Evolutionary conservation across 1,139 yeast species (phyloP).

Genomic region (Candida sojae): DNA sequence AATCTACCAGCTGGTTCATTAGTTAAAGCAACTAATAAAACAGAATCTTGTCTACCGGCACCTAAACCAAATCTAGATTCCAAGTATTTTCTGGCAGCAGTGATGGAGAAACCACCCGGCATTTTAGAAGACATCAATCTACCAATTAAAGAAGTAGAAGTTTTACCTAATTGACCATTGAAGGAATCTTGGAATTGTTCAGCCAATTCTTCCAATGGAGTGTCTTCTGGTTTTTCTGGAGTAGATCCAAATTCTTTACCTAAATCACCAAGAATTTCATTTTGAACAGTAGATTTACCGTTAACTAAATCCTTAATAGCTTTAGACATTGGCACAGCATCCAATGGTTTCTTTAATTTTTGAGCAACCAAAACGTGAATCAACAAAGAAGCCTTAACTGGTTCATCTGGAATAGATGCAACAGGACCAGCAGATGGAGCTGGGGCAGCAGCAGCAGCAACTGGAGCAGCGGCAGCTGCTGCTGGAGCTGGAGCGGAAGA

Average conservation of each 20-base stretch:
- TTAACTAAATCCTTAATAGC: conserved; percentile 96
- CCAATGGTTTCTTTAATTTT: conserved; percentile 88
- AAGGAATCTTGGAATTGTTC: conserved; percentile 92
- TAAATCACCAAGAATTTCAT: conserved; percentile 95
- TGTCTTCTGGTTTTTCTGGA: conserved; percentile 98
- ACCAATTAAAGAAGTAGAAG: conserved; percentile 83
- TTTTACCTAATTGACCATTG: conserved; percentile 88
- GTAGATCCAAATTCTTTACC: conserved; percentile 98
- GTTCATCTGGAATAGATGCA: conserved; percentile 83
- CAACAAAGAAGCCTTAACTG: conserved; percentile 80
- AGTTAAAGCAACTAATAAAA: conserved; percentile 77
- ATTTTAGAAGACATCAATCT: conserved; percentile 93
- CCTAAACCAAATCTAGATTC: conserved; percentile 91
- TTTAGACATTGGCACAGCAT: conserved; percentile 82
- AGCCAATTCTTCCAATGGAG: conserved; percentile 93
- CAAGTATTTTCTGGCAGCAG: conserved; percentile 87
- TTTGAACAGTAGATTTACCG: conserved; percentile 97
- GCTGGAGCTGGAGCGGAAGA: conserved; percentile 40
- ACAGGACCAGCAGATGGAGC: conserved; percentile 73
- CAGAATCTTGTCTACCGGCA: conserved; percentile 91
- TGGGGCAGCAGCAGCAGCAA: conserved; percentile 60
- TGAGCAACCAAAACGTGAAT: conserved; percentile 93
- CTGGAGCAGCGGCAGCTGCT: conserved; percentile 50
- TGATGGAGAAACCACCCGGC: conserved; percentile 98
- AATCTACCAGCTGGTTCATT: conserved; percentile 91